phyloP scores from a whole-genome alignment of 2,329 filamentous ascomycete species.

The Cladosporium sp. region DNA sequence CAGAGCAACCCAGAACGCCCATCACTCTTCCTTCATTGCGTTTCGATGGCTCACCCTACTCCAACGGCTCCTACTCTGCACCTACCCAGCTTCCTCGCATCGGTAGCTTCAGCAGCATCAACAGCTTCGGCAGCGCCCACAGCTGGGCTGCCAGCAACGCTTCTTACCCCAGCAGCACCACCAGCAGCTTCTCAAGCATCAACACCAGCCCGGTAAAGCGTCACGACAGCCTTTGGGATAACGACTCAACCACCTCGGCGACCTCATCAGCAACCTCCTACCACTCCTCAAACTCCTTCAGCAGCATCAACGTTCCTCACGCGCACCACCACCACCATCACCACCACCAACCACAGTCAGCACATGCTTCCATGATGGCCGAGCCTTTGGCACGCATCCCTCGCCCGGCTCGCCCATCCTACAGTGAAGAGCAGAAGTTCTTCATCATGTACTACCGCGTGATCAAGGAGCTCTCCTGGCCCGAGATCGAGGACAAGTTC shows the following conservation, averaged over 20 bases:
- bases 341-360: conserved; percentile 6
- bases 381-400: conserved; percentile 15
- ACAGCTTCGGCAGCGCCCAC: conserved; percentile 8
- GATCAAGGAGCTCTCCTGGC: conserved; percentile 27
- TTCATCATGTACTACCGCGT: conserved; percentile 28
- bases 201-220: conserved; percentile 9
- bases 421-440: conserved; percentile 34
- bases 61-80: conserved; percentile 3
- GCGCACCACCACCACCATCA: conserved; percentile 4
- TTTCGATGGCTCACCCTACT: conserved; percentile 10
- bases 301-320: conserved; percentile 8
- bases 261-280: conserved; percentile 6
- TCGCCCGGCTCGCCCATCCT: conserved; percentile 26
- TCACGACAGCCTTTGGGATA: conserved; percentile 8
- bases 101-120: conserved; percentile 11
- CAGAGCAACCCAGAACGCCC: conserved; percentile 2
- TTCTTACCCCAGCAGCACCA: conserved; percentile 6
- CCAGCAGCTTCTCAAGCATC: conserved; percentile 12
- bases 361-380: neutral
- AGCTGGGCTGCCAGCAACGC: conserved; percentile 7
- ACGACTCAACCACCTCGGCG: neutral
- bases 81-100: conserved; percentile 4
- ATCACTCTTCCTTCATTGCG: conserved; percentile 8
- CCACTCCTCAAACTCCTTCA: conserved; percentile 10
- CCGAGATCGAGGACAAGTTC: conserved; percentile 22